Conservation (phyloP, 2,329 filamentous ascomycete genomes). For the Acephala macrosclerotiorum region DNA sequence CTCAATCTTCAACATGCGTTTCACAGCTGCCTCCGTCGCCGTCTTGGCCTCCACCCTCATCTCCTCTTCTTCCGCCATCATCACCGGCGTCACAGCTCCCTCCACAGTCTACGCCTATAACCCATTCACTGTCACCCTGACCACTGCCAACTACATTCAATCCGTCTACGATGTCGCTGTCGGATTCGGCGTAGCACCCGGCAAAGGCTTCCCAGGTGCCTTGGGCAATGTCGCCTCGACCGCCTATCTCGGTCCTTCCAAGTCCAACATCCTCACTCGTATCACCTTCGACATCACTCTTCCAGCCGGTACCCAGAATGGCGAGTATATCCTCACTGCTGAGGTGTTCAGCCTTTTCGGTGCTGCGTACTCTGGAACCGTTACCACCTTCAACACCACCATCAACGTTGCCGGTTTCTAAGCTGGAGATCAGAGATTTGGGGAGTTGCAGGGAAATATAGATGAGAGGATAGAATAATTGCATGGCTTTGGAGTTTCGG, state of each 20-base stretch:
- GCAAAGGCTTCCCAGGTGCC: conserved; percentile 22
- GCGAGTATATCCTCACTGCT: conserved; percentile 13
- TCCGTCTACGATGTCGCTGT: conserved; percentile 34
- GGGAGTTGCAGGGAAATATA: not conserved
- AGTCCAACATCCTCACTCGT: conserved; percentile 23
- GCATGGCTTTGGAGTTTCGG: conserved; percentile 3
- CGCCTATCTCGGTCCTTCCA: conserved; percentile 32
- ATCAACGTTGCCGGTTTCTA: conserved; percentile 17
- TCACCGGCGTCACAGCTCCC: conserved; percentile 35
- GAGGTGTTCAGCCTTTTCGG: conserved; percentile 22
- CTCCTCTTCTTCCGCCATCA: conserved; percentile 31
- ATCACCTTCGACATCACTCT: conserved; percentile 19
- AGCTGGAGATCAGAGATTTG: not conserved
- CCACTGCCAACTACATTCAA: conserved; percentile 35
- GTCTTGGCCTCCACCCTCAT: conserved; percentile 19
- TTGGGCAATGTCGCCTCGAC: conserved; percentile 31
- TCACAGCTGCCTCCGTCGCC: conserved; percentile 10
- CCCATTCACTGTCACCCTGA: conserved; percentile 34
- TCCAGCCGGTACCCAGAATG: not conserved
- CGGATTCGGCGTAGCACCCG: conserved; percentile 31
- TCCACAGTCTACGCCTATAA: conserved; percentile 33
- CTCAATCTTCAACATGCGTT: conserved; percentile 20
- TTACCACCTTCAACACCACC: conserved; percentile 15
- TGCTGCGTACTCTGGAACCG: not conserved
- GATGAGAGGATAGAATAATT: not conserved